Conservation (phyloP, 305 asterid genomes). For the Solanum hybrid region DNA sequence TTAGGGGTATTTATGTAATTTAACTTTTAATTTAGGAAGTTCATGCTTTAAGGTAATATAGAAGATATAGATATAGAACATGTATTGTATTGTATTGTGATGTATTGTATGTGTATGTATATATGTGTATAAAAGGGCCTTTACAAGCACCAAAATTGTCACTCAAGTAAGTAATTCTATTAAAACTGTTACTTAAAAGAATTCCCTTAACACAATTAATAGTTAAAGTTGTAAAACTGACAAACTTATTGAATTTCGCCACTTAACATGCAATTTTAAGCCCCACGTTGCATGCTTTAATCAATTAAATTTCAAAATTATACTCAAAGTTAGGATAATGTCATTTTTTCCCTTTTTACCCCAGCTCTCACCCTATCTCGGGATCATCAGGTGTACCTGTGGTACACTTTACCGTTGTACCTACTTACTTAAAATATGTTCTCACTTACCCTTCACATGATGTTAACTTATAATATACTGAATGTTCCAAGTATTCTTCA, state of each 20-base stretch:
- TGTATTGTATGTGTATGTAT: neutral
- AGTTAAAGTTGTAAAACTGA: neutral
- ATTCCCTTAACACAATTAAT: neutral
- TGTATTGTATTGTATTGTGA: neutral
- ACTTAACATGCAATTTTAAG: neutral
- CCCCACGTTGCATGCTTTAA: neutral
- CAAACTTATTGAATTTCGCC: neutral
- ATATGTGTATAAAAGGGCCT: neutral
- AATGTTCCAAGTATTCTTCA: neutral
- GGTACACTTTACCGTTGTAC: neutral
- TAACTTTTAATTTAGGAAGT: neutral
- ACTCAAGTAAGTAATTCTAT: neutral
- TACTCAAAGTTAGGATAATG: neutral
- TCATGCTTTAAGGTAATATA: neutral
- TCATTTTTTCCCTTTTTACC: neutral
- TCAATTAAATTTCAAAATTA: neutral
- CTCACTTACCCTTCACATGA: neutral
- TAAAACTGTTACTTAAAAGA: neutral
- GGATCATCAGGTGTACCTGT: neutral
- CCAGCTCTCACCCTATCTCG: neutral
- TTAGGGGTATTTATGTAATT: neutral
- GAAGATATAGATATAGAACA: neutral
- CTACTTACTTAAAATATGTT: neutral
- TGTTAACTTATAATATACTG: neutral
- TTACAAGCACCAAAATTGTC: neutral